Evolutionary conservation across 805 yeast species (phyloP), one percentile per base, ranked within the genome.

Genomic region (Ogataea salicorniae): DNA sequence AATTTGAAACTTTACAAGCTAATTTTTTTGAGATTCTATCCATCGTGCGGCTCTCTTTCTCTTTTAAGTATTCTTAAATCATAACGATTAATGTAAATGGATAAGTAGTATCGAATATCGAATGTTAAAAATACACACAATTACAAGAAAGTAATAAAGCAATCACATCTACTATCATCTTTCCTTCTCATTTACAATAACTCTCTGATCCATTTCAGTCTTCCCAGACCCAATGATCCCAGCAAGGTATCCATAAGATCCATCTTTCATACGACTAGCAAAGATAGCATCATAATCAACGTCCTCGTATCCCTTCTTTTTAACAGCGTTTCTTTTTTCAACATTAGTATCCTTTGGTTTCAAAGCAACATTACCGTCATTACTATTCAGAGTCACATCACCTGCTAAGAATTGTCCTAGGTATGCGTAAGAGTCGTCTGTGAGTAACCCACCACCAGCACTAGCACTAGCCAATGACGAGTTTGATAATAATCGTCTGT

Each of bases 371-470:
- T 23, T 9, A 22, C 14, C 4, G 22, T 17, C 11, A 42, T 41
- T 6, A 11, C 17, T 37, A 33, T 42, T 48, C 1, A 45, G 6
- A 2, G 46, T 39, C 34, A 46, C 37, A 46, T 61, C 58, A n/a
- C 63, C 66, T 9, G 61, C 57, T 5, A 71, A 46, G 6, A 67
- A 48, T 2, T 63, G 64, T 2, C 74, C 78, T 22, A 77, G 59
- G 48, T 76, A 77, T 0, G 68, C 67, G 54, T 67, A 76, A 0
- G 81, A 76, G 11, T 68, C 69, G 48, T 72, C 77, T 13, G 48
- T 45, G 14, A 53, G 29, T 8, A 60, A 43, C 6, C 55, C 62
- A 8, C 47, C 42, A 34, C 48, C 42, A 34, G 48, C 56, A 7
- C 50, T 43, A 35, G 48, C 43, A 15, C 40, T 43, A 6, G 43